Conservation (phyloP, 495 filamentous ascomycete genomes). For the Penicillium samsonianum region DNA sequence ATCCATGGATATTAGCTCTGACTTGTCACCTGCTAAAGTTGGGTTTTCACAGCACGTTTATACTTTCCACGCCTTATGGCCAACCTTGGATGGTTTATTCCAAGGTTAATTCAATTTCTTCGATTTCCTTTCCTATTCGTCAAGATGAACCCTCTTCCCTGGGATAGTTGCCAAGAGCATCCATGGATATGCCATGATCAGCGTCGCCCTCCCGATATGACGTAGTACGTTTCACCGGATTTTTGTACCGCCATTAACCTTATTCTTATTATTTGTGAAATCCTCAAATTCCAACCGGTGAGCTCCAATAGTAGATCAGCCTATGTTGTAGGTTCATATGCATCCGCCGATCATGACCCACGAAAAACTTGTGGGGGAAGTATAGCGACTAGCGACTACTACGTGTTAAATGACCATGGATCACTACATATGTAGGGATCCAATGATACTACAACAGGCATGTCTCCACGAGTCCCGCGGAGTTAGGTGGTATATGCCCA, state of each 20-base stretch:
- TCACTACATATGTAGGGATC: conserved; percentile 5
- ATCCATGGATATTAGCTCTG: no score
- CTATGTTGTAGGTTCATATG: not conserved
- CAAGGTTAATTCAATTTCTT: not conserved
- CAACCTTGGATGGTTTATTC: not conserved
- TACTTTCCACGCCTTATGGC: not conserved
- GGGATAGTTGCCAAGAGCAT: conserved; percentile 2
- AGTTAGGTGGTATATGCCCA: conserved; percentile 10
- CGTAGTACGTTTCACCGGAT: conserved; percentile 18
- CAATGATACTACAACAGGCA: conserved; percentile 15
- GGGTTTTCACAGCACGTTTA: no score
- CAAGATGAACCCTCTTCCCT: not conserved
- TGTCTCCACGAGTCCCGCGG: conserved; percentile 19
- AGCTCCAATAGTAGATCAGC: not conserved
- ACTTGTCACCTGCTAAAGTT: no score
- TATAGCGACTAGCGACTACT: conserved; percentile 12
- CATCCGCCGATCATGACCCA: not conserved
- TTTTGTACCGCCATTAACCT: not conserved
- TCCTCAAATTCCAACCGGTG: not conserved
- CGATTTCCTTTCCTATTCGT: not conserved
- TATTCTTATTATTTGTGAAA: not conserved
- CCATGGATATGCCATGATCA: conserved; percentile 13
- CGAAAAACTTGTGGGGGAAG: not conserved
- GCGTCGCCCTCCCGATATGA: conserved; percentile 30
- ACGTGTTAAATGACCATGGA: conserved; percentile 4